These are phyloP conservation scores for Boletellus deceptivus DNA, from an alignment of 1,284 basidiomycete genomes.

Conservation along the genomic window DNA sequence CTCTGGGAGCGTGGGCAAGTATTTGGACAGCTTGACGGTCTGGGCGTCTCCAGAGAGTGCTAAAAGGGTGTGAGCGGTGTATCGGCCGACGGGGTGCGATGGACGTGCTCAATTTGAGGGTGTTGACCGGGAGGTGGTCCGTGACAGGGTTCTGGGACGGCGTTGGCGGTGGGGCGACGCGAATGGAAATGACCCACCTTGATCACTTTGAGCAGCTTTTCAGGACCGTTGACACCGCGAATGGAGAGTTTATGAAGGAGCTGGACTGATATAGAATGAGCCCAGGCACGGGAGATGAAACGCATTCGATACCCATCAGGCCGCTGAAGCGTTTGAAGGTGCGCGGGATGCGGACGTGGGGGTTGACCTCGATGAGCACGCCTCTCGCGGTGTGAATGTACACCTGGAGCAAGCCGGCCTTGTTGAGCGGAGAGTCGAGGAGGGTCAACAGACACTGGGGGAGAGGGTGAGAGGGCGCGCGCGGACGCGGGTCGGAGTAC, in stretches of 20 bases:
- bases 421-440: conserved; percentile 97
- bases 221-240: conserved; percentile 92
- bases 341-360: conserved; percentile 93
- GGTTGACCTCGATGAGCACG: conserved; percentile 98
- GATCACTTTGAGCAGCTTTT: conserved; percentile 96
- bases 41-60: conserved; percentile 92
- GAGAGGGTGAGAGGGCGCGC: conserved; percentile 1
- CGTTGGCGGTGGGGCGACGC: conserved; percentile 4
- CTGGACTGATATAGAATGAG: conserved; percentile 68
- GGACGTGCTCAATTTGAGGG: conserved; percentile 87
- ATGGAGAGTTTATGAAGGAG: conserved; percentile 95
- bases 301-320: conserved; percentile 80
- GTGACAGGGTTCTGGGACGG: conserved; percentile 81
- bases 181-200: conserved; percentile 52
- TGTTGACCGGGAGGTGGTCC: conserved; percentile 95
- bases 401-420: conserved; percentile 94
- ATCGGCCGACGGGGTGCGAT: conserved; percentile 1
- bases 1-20: conserved; percentile 79
- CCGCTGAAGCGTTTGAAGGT: conserved; percentile 99
- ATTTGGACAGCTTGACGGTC: conserved; percentile 79
- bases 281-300: neutral
- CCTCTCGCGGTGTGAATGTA: conserved; percentile 98
- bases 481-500: conserved; percentile 41
- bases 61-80: conserved; percentile 34
- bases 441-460: conserved; percentile 90